Evolutionary conservation across 495 filamentous ascomycete genomes (phyloP), one percentile per base, ranked within the genome.

Genomic region (Arthonia radiata): DNA sequence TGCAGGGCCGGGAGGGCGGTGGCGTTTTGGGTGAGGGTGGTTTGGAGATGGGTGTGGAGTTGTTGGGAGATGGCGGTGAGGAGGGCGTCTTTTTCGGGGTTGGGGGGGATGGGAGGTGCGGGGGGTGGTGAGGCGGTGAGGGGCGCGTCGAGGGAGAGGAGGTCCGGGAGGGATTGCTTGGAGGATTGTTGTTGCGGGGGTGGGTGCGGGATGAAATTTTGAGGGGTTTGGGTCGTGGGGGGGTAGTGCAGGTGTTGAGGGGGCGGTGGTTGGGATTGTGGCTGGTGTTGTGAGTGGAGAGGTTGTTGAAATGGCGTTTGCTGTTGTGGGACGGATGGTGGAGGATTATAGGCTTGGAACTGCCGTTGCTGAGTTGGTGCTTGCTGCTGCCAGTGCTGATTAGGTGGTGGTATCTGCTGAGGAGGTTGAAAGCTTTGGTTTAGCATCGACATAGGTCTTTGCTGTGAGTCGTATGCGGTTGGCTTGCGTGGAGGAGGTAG

Each of bases 21-120:
- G 23, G 62, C 53, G 37, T 76, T 76, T 31, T 79, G 68, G 5
- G 50, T 37, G 21, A 69, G 56, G 18, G 67, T 65, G 25, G 53
- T 52, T 14, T 63, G 61, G 2, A 83, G 63, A 29, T 70, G 70
- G 22, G 61, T 46, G 32, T 64, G 48, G 7, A 97, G 50, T 1
- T 67, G 62, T 15, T 54, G 53, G 25, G 74, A 76, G 14, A 97
- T 59, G 10, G 77, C 71, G 23, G 67, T 61, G 6, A 91, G 61
- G 14, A 97, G 64, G 18, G 69, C 67, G 44, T 93, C 81, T 42
- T 93, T 97, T 50, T 97, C 80, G 4, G 86, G 86, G 44, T 97
- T 97, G 1, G 80, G 83, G 1, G 86, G 86, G 27, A 91, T 77
- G 7, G 82, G 83, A 0, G 83, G 83, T 0, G 76, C 66, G 16